These are phyloP conservation scores for Fennellomyces sp. DNA, from an alignment of 371 early-diverging fungal species.

Conservation along the genomic window DNA sequence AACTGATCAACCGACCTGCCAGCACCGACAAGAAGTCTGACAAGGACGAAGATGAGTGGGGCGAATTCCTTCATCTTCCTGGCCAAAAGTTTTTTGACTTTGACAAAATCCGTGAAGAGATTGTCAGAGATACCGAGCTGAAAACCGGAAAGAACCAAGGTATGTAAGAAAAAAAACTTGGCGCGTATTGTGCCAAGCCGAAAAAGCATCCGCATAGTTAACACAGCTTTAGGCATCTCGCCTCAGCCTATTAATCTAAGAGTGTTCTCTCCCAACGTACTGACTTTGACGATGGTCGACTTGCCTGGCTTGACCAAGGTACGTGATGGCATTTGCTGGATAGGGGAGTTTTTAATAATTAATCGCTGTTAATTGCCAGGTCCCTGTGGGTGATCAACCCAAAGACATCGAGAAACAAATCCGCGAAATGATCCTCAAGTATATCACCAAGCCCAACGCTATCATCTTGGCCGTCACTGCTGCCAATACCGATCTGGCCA, in stretches of 20 bases:
- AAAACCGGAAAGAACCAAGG: slow-evolving; percentile 93
- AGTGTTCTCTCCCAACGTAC: slow-evolving; percentile 93
- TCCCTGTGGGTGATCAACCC: slow-evolving; percentile 98
- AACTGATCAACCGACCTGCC: slow-evolving; percentile 91
- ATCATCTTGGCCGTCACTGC: slow-evolving; percentile 98
- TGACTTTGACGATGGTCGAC: slow-evolving; percentile 98
- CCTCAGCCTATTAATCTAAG: slow-evolving; percentile 95
- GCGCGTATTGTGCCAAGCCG: no score
- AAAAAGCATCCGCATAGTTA: no score
- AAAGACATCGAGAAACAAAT: slow-evolving; percentile 98
- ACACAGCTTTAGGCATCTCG: slow-evolving; percentile 91
- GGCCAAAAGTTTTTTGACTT: slow-evolving; percentile 93
- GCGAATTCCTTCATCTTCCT: slow-evolving; percentile 95
- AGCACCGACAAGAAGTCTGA: slow-evolving; percentile 27
- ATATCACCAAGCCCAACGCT: slow-evolving; percentile 93
- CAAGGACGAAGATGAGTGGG: slow-evolving; percentile 88
- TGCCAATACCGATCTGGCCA: slow-evolving; percentile 98
- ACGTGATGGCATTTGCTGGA: neutral
- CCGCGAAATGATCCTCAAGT: slow-evolving; percentile 95
- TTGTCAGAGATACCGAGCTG: slow-evolving; percentile 88
- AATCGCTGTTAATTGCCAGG: slow-evolving; percentile 45
- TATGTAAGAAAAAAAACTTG: no score
- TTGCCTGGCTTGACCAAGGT: slow-evolving; percentile 97
- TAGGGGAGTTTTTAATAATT: neutral
- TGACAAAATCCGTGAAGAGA: slow-evolving; percentile 93